phyloP scores from a whole-genome alignment of 208 protist genomes.

The Trypanosoma boissoni region DNA sequence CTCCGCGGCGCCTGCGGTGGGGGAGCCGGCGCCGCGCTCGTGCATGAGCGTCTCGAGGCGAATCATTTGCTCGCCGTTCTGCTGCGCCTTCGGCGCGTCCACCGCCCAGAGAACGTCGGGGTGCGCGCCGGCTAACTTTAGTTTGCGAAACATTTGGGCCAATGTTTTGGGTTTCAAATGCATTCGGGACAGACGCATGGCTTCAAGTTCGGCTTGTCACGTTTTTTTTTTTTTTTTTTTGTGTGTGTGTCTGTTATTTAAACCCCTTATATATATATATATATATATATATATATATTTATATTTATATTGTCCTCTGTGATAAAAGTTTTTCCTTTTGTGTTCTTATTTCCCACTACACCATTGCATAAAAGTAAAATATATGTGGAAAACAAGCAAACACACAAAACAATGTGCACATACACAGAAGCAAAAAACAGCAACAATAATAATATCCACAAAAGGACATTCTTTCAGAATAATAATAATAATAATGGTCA shows the following conservation, averaged over 20 bases:
- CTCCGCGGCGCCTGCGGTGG: slow-evolving; percentile 24
- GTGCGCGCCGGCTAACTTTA: slow-evolving; percentile 83
- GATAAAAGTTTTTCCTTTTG: too few species aligned
- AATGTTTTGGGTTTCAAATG: slow-evolving; percentile 46
- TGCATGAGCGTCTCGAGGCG: slow-evolving; percentile 80
- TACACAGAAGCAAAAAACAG: too few species aligned
- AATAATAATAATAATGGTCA: too few species aligned
- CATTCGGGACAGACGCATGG: slow-evolving; percentile 23
- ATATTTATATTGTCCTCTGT: too few species aligned
- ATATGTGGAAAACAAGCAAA: too few species aligned
- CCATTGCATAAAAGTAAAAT: too few species aligned
- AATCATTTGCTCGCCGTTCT: slow-evolving; percentile 88
- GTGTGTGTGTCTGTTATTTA: neutral
- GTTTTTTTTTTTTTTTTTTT: neutral
- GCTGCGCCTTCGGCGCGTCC: slow-evolving; percentile 82
- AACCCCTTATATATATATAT: too few species aligned
- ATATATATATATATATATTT: too few species aligned
- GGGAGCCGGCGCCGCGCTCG: slow-evolving; percentile 25
- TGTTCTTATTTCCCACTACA: too few species aligned
- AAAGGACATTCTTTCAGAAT: too few species aligned
- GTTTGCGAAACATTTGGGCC: slow-evolving; percentile 78
- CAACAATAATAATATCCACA: too few species aligned
- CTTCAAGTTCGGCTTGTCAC: neutral
- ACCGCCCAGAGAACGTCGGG: slow-evolving; percentile 82
- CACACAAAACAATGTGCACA: too few species aligned